Conservation (phyloP, 2,329 filamentous ascomycete genomes). For the Colletotrichum kahawae region DNA sequence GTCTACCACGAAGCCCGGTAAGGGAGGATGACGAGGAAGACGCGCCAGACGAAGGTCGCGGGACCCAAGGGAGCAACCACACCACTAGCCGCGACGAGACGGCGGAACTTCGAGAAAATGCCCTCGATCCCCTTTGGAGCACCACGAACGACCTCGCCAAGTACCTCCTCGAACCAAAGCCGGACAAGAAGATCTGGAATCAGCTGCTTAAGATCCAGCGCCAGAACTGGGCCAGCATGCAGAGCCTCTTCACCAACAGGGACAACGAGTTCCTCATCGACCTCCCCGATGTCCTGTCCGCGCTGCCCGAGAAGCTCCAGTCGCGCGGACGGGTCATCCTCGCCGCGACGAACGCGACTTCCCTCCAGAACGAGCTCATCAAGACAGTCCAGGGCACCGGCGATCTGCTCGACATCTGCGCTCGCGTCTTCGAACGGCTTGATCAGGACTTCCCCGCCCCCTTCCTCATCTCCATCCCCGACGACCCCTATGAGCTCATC, state of each 20-base stretch:
- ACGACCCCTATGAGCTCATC: neutral
- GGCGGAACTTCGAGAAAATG: constrained; percentile 9
- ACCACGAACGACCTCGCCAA: constrained; percentile 31
- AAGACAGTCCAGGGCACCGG: constrained; percentile 17
- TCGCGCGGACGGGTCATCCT: constrained; percentile 23
- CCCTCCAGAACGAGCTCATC: constrained; percentile 32
- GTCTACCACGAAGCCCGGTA: neutral
- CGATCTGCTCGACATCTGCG: constrained; percentile 26
- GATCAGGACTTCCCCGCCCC: constrained; percentile 34
- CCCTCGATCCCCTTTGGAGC: constrained; percentile 30
- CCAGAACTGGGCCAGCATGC: constrained; percentile 29
- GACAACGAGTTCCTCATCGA: constrained; percentile 32
- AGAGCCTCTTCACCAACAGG: constrained; percentile 27
- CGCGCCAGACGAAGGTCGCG: neutral
- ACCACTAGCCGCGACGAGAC: neutral
- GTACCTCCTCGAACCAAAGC: constrained; percentile 24
- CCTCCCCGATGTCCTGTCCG: constrained; percentile 13
- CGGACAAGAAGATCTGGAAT: neutral
- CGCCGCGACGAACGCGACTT: constrained; percentile 39
- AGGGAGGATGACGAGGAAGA: neutral
- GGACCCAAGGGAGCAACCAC: neutral
- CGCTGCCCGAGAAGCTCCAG: neutral
- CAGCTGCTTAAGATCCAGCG: constrained; percentile 7
- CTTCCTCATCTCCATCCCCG: constrained; percentile 27
- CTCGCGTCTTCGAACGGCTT: constrained; percentile 30